phyloP scores from a whole-genome alignment of 2,329 filamentous ascomycete species.

The Aspergillus fumigatus region DNA sequence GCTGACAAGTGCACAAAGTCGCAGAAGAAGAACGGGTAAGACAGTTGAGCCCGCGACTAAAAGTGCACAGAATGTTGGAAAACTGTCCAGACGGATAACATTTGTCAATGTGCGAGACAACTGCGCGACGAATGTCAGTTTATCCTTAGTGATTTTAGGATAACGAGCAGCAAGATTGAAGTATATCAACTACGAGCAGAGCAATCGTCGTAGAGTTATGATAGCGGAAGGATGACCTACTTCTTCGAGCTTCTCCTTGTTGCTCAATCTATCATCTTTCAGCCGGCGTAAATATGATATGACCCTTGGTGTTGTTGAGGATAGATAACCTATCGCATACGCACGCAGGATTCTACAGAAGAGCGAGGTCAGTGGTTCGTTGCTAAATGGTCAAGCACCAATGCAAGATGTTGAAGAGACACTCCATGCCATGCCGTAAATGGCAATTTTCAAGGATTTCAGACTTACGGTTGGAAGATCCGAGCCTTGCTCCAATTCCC shows the following conservation, averaged over 20 bases:
- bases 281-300: slow-evolving; percentile 36
- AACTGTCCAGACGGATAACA: slow-evolving; percentile 43
- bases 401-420: neutral
- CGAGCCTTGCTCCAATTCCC: slow-evolving; percentile 19
- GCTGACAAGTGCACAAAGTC: slow-evolving; percentile 21
- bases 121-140: slow-evolving; percentile 28
- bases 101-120: slow-evolving; percentile 34
- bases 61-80: slow-evolving; percentile 50
- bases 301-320: slow-evolving; percentile 44
- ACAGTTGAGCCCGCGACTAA: slow-evolving; percentile 50
- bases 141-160: neutral
- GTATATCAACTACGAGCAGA: neutral
- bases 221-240: slow-evolving; percentile 24
- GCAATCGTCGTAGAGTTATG: neutral
- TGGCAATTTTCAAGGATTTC: slow-evolving; percentile 2
- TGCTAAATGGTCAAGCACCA: slow-evolving; percentile 2
- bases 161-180: neutral
- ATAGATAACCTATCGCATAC: slow-evolving; percentile 47
- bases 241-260: slow-evolving; percentile 31
- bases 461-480: slow-evolving; percentile 33
- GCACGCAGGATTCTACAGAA: slow-evolving; percentile 39
- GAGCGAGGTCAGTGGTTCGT: slow-evolving; percentile 3
- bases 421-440: neutral
- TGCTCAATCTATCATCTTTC: slow-evolving; percentile 27
- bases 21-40: slow-evolving; percentile 32